Percentiles rank a stretch among this genome's conserved stretches.
Conservation (phyloP, 441 rosid species). For the Euphorbia corollata region DNA sequence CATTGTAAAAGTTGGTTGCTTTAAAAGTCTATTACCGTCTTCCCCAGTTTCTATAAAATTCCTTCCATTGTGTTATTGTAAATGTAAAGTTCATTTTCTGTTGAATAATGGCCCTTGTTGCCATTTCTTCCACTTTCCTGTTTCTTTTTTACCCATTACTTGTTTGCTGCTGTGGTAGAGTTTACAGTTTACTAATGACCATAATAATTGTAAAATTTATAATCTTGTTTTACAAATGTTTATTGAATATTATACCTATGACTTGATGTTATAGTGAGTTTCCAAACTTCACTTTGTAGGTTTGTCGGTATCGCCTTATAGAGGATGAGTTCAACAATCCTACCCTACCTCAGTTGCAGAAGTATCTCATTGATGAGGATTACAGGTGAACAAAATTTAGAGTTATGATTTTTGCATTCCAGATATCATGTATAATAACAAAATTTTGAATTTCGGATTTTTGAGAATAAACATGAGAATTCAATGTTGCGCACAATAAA, state of each 20-base stretch:
- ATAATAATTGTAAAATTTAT: background rate
- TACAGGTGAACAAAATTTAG: conserved; percentile 42
- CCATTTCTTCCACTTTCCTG: background rate
- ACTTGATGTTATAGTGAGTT: background rate
- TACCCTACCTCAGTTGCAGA: conserved; percentile 55
- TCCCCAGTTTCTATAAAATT: background rate
- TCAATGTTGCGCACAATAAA: background rate
- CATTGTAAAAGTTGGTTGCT: background rate
- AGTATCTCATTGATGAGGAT: conserved; percentile 68
- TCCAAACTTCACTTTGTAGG: conserved; percentile 39
- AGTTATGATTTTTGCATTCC: background rate
- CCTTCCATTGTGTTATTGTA: background rate
- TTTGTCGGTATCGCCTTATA: conserved; percentile 62
- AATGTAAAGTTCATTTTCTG: background rate
- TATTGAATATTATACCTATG: background rate
- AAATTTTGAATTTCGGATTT: background rate
- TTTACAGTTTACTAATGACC: background rate
- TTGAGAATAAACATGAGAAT: background rate
- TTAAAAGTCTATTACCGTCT: background rate
- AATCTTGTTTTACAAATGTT: background rate
- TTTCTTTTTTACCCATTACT: background rate
- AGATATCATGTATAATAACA: background rate
- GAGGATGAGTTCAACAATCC: conserved; percentile 81
- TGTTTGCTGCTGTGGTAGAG: background rate
- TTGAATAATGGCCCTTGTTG: background rate